phyloP scores from a whole-genome alignment of 768 basidiomycete genomes.

The Lactarius tabidus region DNA sequence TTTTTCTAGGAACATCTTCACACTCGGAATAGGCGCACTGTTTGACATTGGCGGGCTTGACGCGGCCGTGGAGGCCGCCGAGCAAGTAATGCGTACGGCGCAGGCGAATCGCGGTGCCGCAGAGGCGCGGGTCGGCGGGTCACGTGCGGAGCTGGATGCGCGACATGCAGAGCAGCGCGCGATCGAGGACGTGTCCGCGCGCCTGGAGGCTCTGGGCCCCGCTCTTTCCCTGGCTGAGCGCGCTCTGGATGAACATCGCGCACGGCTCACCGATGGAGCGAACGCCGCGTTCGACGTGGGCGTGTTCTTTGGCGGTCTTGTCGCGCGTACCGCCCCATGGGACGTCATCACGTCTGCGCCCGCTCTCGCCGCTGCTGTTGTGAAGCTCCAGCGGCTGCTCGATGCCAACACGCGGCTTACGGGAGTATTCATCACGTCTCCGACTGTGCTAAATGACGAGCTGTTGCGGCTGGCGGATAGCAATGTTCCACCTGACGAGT shows the following conservation, averaged over 20 bases:
- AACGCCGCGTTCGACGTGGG: neutral
- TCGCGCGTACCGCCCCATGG: neutral
- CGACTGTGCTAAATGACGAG: constrained; percentile 1
- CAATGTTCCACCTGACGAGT: neutral
- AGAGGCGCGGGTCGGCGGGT: neutral
- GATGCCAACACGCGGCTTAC: neutral
- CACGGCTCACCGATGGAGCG: neutral
- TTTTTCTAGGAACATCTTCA: neutral
- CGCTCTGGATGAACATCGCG: neutral
- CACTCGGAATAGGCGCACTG: neutral
- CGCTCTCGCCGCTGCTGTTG: neutral
- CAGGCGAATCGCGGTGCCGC: neutral
- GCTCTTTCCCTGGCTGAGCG: neutral
- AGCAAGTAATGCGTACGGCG: neutral
- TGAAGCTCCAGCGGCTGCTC: constrained; percentile 4
- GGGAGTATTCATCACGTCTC: neutral
- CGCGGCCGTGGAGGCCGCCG: neutral
- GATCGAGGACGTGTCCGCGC: neutral
- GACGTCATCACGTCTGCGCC: neutral
- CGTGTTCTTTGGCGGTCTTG: neutral
- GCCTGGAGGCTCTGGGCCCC: neutral
- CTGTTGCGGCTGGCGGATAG: constrained; percentile 2
- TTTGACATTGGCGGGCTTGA: neutral
- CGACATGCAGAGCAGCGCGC: neutral
- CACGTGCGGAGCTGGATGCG: neutral